These are phyloP conservation scores for Cercospora sesami DNA, from an alignment of 2,329 filamentous ascomycete species.

Conservation along the genomic window DNA sequence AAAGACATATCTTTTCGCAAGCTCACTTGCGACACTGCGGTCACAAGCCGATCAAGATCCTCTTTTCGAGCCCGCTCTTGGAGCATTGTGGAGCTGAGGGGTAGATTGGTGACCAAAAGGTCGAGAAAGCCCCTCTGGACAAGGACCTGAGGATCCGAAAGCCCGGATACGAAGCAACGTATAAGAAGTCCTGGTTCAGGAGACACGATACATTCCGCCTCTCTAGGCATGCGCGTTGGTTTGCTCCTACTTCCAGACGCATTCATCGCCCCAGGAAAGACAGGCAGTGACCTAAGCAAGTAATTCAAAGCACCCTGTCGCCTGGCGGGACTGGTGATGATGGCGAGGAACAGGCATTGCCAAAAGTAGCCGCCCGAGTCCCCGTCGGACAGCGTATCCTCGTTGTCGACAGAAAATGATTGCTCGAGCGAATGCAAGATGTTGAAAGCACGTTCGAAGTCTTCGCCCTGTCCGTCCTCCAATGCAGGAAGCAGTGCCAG, in stretches of 20 bases:
- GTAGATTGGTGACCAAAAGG: slow-evolving; percentile 83
- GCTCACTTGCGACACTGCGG: slow-evolving; percentile 83
- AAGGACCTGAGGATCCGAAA: slow-evolving; percentile 82
- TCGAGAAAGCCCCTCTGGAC: slow-evolving; percentile 95
- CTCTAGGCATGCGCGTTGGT: slow-evolving; percentile 8
- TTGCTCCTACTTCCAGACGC: slow-evolving; percentile 5
- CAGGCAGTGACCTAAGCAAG: slow-evolving; percentile 74
- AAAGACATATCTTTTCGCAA: slow-evolving; percentile 92
- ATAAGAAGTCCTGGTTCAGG: slow-evolving; percentile 90
- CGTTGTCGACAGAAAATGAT: slow-evolving; percentile 58
- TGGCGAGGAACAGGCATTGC: slow-evolving; percentile 94
- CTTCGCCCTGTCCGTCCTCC: slow-evolving; percentile 95
- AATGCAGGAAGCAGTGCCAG: slow-evolving; percentile 85
- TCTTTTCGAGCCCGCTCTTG: slow-evolving; percentile 66
- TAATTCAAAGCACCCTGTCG: slow-evolving; percentile 87
- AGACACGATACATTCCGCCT: slow-evolving; percentile 66
- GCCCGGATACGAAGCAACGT: slow-evolving; percentile 86
- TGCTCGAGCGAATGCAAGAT: slow-evolving; percentile 76
- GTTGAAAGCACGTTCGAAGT: slow-evolving; percentile 83
- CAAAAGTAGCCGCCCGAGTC: slow-evolving; percentile 75
- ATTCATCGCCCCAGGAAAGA: slow-evolving; percentile 48
- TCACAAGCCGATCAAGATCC: slow-evolving; percentile 79
- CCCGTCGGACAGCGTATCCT: slow-evolving; percentile 60
- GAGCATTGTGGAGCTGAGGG: slow-evolving; percentile 77
- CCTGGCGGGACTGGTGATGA: slow-evolving; percentile 83